Base-by-base conservation (phyloP, 2,329 filamentous ascomycete species). In the Colletotrichum sp. region DNA sequence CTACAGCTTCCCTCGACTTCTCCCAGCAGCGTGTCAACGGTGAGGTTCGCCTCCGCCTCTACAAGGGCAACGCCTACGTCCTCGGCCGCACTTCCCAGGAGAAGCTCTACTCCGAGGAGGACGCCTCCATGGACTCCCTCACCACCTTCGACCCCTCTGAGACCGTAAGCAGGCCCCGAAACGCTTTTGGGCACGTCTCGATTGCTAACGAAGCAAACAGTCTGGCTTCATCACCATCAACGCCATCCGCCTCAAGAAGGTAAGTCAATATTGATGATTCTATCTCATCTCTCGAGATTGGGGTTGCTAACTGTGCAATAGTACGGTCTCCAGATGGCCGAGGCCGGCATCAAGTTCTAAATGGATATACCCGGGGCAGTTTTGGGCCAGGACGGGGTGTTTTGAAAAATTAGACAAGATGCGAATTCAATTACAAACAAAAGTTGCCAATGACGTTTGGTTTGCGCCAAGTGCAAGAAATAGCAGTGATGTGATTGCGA, bases 171-270 rank as follows among this genome's bases (percentile, higher is more conserved):
- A 16, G n/a, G 2, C 13, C 27, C 16, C 19, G 7, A 8, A 16
- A 15, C 5, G 15, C 15, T 1, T n/a, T 48, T 52, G 15, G 3
- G 11, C 16, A 8, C 8, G 8, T 12, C 3, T 5, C 6, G 8
- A 6, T 48, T 6, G 22, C 28, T 68, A 6, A 68, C 5, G 15
- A 1, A 2, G 13, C 25, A 32, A 8, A 15, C 8, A 74, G 55
- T 65, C 81, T 15, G 89, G 89, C 30, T 93, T 93, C 82, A 92
- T 96, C 81, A 89, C 89, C 69, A 93, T 95, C 80, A 89, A 96
- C 81, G 91, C 91, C 78, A 94, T 94, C 78, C 88, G 91, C 60
- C 85, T 94, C 66, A 87, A 92, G 85, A 93, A 86, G 80, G 73
- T 69, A 75, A n/a, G 73, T 39, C n/a, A 2, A 36, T 2, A 32